These are phyloP conservation scores for Linnemannia elongata DNA, from an alignment of 192 early-diverging fungal species.

Conservation along the genomic window DNA sequence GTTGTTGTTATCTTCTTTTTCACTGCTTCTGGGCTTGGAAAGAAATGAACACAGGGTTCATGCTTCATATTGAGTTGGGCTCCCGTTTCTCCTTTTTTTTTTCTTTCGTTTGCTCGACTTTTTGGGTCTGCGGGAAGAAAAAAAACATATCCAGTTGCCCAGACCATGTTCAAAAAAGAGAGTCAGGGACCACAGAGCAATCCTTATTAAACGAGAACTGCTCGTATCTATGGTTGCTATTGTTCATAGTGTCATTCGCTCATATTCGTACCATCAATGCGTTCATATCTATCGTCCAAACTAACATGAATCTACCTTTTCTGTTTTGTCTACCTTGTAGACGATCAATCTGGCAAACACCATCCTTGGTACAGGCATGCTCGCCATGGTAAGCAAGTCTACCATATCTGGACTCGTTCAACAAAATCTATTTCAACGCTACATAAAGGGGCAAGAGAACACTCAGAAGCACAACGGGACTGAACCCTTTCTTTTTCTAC, in stretches of 20 bases:
- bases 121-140: not conserved
- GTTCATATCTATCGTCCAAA: not conserved
- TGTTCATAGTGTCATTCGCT: no score
- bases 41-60: constrained; percentile 6
- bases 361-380: constrained; percentile 96
- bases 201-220: not conserved
- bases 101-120: not conserved
- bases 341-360: constrained; percentile 93
- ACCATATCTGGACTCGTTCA: constrained; percentile 1
- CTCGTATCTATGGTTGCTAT: not conserved
- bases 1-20: not conserved
- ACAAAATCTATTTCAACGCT: not conserved
- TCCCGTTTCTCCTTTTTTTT: constrained; percentile 8
- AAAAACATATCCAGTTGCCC: constrained; percentile 3
- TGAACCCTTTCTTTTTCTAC: constrained; percentile 4
- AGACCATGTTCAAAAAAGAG: not conserved
- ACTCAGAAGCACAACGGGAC: not conserved
- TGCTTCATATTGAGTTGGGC: constrained; percentile 5
- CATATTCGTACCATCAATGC: not conserved
- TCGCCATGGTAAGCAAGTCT: constrained; percentile 87
- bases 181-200: not conserved
- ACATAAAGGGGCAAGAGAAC: not conserved
- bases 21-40: not conserved
- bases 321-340: constrained; percentile 24
- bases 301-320: not conserved